A percentile compares a stretch with the other conserved stretches of the same genome.
These are phyloP conservation scores for Aotearoamyces nothofagi DNA, from an alignment of 2,329 filamentous ascomycete species.

Conservation along the genomic window DNA sequence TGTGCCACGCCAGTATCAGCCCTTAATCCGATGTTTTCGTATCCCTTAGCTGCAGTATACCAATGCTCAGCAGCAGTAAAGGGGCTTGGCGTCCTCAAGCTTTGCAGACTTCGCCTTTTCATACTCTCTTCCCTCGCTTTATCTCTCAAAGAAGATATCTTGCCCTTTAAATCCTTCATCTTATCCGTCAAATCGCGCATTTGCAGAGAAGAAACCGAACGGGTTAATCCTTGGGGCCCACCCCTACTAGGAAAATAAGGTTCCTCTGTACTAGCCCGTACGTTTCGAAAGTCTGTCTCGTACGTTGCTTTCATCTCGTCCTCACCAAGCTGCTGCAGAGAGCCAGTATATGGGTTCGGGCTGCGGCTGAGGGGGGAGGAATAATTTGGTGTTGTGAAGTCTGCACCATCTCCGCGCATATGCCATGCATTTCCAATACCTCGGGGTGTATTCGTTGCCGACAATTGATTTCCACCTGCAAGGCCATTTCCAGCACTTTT, in stretches of 20 bases:
- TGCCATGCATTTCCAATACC: no score
- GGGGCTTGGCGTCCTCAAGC: conserved; percentile 39
- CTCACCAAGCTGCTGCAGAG: conserved; percentile 38
- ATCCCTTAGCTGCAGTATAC: conserved; percentile 14
- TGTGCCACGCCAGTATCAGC: conserved; percentile 13
- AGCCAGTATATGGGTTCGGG: conserved; percentile 3
- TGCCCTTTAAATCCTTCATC: conserved; percentile 52
- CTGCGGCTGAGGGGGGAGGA: conserved; percentile 4
- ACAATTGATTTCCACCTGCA: conserved; percentile 18
- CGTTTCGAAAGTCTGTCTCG: not conserved
- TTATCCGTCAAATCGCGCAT: conserved; percentile 48
- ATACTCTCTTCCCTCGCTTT: conserved; percentile 49
- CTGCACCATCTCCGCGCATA: no score
- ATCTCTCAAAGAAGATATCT: conserved; percentile 50
- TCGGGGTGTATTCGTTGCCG: no score
- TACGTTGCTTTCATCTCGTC: conserved; percentile 19
- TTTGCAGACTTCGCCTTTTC: conserved; percentile 45
- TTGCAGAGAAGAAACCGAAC: conserved; percentile 22
- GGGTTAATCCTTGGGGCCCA: conserved; percentile 11
- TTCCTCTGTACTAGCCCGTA: conserved; percentile 11
- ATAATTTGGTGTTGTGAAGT: conserved; percentile 6
- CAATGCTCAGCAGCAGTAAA: conserved; percentile 21
- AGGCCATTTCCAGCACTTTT: conserved; percentile 46
- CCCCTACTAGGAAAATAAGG: conserved; percentile 7
- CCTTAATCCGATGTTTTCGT: conserved; percentile 10